Conservation (phyloP, 345 rosid genomes). For the Salix suchowensis region DNA sequence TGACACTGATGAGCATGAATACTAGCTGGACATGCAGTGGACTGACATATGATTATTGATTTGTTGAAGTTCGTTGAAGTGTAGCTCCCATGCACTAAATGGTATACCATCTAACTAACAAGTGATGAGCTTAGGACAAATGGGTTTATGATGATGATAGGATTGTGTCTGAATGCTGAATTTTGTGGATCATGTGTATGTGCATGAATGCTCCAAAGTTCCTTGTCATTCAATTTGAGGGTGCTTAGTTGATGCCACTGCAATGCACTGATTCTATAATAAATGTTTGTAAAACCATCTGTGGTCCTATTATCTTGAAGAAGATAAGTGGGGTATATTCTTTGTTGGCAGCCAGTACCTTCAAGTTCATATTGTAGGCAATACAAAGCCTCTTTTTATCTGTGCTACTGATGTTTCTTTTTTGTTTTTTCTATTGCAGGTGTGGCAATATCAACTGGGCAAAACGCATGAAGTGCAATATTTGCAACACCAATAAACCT, state of each 20-base stretch:
- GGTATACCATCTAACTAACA: neutral
- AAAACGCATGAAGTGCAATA: slow-evolving; percentile 85
- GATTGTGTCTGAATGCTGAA: neutral
- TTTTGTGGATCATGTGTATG: neutral
- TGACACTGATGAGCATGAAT: neutral
- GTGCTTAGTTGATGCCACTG: neutral
- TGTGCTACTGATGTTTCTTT: neutral
- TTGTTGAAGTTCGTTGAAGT: neutral
- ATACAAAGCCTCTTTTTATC: neutral
- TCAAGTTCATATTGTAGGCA: neutral
- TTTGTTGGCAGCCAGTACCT: neutral
- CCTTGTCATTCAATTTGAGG: neutral
- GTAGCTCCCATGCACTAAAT: neutral
- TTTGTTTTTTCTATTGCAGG: slow-evolving; percentile 38
- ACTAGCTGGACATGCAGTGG: neutral
- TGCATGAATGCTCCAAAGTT: neutral
- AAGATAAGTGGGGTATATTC: neutral
- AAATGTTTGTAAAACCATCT: neutral
- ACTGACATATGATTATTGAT: neutral
- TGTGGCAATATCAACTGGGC: slow-evolving; percentile 99
- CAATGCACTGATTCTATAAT: neutral
- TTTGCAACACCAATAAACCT: slow-evolving; percentile 96
- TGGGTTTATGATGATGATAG: neutral
- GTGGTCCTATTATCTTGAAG: neutral
- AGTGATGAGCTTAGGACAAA: neutral